Evolutionary conservation across 148 eudicot species (phyloP).

Genomic region (Rhododendron ovatum): DNA sequence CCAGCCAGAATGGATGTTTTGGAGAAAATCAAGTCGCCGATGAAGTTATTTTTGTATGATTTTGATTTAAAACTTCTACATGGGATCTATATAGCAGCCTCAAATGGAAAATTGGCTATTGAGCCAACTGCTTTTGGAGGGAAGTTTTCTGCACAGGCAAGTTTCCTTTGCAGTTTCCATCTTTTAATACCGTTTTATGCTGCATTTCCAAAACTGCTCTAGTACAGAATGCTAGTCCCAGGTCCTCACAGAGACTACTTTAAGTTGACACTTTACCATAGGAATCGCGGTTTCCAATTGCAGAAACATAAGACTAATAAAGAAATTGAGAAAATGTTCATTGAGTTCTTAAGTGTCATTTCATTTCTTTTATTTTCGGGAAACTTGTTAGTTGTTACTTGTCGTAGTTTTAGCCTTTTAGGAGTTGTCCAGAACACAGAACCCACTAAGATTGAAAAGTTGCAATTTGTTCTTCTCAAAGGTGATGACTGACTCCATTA

Average conservation of each 20-base stretch:
- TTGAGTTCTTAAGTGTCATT: background rate
- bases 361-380: background rate
- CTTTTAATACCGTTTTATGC: background rate
- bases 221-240: background rate
- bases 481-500: background rate
- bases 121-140: conserved; percentile 71
- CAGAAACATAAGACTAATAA: background rate
- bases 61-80: conserved; percentile 61
- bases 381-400: background rate
- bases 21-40: conserved; percentile 48
- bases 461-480: background rate
- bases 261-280: background rate
- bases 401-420: background rate
- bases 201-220: background rate
- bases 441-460: background rate
- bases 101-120: conserved; percentile 38
- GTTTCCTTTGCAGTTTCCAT: background rate
- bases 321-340: background rate
- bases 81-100: conserved; percentile 60
- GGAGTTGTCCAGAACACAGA: background rate
- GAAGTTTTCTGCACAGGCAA: conserved; percentile 76
- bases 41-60: conserved; percentile 66
- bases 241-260: background rate
- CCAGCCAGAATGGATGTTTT: conserved; percentile 33
- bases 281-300: background rate